These are phyloP conservation scores for Buddleja alternifolia DNA, from an alignment of 257 asterid genomes.

Conservation along the genomic window DNA sequence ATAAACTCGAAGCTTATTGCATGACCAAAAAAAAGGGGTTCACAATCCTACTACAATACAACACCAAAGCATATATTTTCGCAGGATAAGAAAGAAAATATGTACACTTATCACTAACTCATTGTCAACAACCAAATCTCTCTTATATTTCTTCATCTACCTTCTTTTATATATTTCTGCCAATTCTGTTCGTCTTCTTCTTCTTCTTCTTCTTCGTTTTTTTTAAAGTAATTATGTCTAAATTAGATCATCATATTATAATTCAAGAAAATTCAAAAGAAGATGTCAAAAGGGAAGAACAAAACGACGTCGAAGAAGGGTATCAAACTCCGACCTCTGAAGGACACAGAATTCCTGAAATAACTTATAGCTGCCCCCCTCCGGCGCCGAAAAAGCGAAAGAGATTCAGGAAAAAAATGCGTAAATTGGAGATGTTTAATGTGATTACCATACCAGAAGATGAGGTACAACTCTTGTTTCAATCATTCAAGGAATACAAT, in stretches of 20 bases:
- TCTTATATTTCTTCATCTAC: not conserved
- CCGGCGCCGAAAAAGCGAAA: conserved; percentile 40
- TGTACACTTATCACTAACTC: not conserved
- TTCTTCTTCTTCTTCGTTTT: not conserved
- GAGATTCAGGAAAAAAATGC: not conserved
- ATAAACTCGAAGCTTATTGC: conserved; percentile 1
- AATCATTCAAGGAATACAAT: not conserved
- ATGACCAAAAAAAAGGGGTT: conserved; percentile 1
- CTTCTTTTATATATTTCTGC: not conserved
- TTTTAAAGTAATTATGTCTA: conserved; percentile 17
- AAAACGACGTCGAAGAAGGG: conserved; percentile 26
- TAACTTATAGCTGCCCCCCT: conserved; percentile 24
- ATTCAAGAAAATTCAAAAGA: not conserved
- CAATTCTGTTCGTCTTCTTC: not conserved
- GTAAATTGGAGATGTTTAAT: not conserved
- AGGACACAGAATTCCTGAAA: conserved; percentile 34
- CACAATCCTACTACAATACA: conserved; percentile 13
- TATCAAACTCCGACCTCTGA: conserved; percentile 42
- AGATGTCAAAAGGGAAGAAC: not conserved
- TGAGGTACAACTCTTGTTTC: conserved; percentile 14
- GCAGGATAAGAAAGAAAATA: not conserved
- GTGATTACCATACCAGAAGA: not conserved
- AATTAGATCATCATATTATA: conserved; percentile 5
- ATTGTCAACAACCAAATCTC: conserved; percentile 1
- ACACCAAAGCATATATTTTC: conserved; percentile 17